Conservation (phyloP, 495 filamentous ascomycete genomes). For the Daldinia bambusicola region DNA sequence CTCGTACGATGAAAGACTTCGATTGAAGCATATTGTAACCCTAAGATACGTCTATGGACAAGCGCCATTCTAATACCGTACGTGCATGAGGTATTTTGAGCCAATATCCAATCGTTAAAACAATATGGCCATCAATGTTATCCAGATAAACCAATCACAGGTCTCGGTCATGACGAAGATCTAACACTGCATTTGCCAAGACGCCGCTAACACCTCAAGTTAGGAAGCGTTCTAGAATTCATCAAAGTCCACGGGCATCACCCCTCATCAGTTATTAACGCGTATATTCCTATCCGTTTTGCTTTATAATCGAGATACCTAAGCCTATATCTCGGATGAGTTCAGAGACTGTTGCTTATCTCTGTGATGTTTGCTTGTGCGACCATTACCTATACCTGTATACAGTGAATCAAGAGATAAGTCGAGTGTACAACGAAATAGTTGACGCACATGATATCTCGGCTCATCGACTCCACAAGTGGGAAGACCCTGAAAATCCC, state of each 20-base stretch:
- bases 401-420: conserved; percentile 20
- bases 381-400: too few relatives aligned
- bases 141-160: conserved; percentile 42
- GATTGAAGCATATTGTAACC: neutral
- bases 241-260: too few relatives aligned
- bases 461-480: conserved; percentile 13
- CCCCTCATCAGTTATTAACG: neutral
- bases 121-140: conserved; percentile 17
- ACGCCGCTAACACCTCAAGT: neutral
- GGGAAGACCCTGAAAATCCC: conserved; percentile 34
- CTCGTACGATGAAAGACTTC: neutral
- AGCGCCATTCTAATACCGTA: conserved; percentile 1
- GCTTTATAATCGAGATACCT: neutral
- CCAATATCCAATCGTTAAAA: neutral
- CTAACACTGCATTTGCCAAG: conserved; percentile 33
- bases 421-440: neutral
- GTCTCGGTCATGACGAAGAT: conserved; percentile 27
- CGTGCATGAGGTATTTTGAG: conserved; percentile 25
- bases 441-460: conserved; percentile 21
- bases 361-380: too few relatives aligned
- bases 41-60: neutral
- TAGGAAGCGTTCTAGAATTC: conserved; percentile 36
- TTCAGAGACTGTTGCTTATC: too few relatives aligned
- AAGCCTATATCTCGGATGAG: too few relatives aligned
- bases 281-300: neutral